phyloP scores from a whole-genome alignment of 208 protist genomes.

The Leishmania major region DNA sequence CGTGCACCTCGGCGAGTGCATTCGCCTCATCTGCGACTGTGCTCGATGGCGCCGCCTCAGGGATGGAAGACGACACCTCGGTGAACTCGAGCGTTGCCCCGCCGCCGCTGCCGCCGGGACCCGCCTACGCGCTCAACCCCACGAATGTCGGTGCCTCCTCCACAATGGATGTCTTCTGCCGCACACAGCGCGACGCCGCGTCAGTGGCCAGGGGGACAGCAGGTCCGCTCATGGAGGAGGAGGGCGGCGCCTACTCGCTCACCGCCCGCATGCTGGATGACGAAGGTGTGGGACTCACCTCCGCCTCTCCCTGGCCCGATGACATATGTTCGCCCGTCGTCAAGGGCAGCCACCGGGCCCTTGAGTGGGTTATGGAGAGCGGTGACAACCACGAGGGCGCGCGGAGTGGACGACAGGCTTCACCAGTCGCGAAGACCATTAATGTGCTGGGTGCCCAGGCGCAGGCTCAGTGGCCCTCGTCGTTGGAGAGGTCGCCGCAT shows the following conservation, averaged over 20 bases:
- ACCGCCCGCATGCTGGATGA: background rate
- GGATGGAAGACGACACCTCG: slow-evolving; percentile 6
- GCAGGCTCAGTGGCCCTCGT: background rate
- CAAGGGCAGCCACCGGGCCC: background rate
- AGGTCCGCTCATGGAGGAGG: background rate
- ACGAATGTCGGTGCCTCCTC: slow-evolving; percentile 24
- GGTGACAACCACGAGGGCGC: background rate
- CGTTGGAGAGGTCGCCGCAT: background rate
- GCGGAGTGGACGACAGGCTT: background rate
- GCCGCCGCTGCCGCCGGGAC: slow-evolving; percentile 28
- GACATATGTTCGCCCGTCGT: background rate
- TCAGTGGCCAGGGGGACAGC: background rate
- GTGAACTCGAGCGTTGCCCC: slow-evolving; percentile 24
- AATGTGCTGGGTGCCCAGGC: background rate
- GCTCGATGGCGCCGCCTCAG: slow-evolving; percentile 5
- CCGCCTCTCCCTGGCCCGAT: background rate
- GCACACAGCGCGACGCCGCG: background rate
- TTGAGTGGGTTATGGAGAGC: background rate
- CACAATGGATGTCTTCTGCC: slow-evolving; percentile 26
- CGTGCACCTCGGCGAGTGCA: background rate
- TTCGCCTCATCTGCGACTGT: background rate
- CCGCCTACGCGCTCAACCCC: slow-evolving; percentile 18
- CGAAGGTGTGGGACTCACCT: background rate
- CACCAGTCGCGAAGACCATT: background rate
- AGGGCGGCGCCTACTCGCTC: background rate